Conservation (phyloP, 352 stramenopile species). For the Pythium dissotocum region DNA sequence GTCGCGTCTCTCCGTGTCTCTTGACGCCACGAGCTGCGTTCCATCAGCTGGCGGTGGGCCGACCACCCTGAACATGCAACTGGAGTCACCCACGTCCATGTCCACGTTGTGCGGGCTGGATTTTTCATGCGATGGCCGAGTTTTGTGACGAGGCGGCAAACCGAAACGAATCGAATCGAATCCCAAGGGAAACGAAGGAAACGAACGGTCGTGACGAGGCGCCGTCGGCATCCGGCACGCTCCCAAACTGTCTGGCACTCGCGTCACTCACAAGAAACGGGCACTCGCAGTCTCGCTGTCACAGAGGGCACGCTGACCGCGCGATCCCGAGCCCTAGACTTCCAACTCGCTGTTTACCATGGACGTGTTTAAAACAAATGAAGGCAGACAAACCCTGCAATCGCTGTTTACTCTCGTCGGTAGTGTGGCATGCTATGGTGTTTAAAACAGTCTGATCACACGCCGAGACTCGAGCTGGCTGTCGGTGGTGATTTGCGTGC, state of each 20-base stretch:
- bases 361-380: no score
- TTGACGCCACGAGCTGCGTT: conserved; percentile 1
- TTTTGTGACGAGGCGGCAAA: conserved; percentile 18
- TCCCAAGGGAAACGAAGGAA: conserved; percentile 2
- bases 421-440: background rate
- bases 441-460: background rate
- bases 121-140: conserved; percentile 16
- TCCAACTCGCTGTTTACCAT: no score
- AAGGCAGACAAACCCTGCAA: no score
- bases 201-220: conserved; percentile 15
- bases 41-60: background rate
- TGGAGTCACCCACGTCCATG: background rate
- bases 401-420: no score
- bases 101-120: background rate
- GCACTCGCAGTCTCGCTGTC: conserved; percentile 1
- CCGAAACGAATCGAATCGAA: conserved; percentile 2
- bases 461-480: background rate
- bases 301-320: background rate
- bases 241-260: conserved; percentile 9
- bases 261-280: conserved; percentile 14
- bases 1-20: conserved; percentile 3
- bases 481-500: background rate
- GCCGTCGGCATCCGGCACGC: conserved; percentile 13
- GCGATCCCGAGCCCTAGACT: no score
- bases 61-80: background rate